phyloP scores from a whole-genome alignment of 2,329 filamentous ascomycete genomes.

The Fusarium sp. region DNA sequence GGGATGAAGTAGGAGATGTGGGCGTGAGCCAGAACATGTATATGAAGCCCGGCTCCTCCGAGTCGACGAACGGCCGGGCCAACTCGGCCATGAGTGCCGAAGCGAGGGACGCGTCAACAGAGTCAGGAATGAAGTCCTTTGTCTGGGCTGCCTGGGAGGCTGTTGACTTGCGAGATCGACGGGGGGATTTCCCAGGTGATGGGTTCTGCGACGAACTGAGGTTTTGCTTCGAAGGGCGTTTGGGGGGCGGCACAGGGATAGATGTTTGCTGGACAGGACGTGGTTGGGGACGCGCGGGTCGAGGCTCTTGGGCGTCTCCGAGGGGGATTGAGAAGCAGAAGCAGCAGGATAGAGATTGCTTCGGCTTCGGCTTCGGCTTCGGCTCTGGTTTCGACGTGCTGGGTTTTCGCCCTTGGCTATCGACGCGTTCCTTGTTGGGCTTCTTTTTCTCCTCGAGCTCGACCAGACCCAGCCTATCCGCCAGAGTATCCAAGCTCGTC shows the following conservation, averaged over 20 bases:
- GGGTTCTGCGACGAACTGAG: slow-evolving; percentile 33
- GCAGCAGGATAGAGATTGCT: slow-evolving; percentile 55
- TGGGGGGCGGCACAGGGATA: slow-evolving; percentile 32
- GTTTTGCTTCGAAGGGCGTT: slow-evolving; percentile 32
- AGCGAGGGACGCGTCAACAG: slow-evolving; percentile 73
- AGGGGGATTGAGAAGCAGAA: slow-evolving; percentile 65
- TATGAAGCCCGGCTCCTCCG: slow-evolving; percentile 87
- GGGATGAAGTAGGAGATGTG: slow-evolving; percentile 56
- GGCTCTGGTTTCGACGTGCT: slow-evolving; percentile 40
- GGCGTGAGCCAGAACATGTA: slow-evolving; percentile 99
- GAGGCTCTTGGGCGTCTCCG: slow-evolving; percentile 55
- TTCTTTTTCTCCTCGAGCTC: slow-evolving; percentile 64
- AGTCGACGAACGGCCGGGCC: slow-evolving; percentile 72
- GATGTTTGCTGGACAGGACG: slow-evolving; percentile 56
- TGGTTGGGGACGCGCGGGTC: slow-evolving; percentile 58
- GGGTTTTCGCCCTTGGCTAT: slow-evolving; percentile 43
- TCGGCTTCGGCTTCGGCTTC: slow-evolving; percentile 38
- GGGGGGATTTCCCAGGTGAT: slow-evolving; percentile 48
- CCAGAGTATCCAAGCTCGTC: slow-evolving; percentile 87
- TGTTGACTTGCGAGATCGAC: slow-evolving; percentile 47
- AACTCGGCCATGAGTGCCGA: slow-evolving; percentile 81
- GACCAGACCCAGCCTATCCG: slow-evolving; percentile 81
- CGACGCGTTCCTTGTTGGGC: slow-evolving; percentile 30
- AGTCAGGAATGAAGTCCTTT: slow-evolving; percentile 71
- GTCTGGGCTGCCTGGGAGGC: slow-evolving; percentile 48